A percentile compares a stretch with the other conserved stretches of the same genome.
Conservation (phyloP, 1,139 yeast species). For the Geotrichum reessii region DNA sequence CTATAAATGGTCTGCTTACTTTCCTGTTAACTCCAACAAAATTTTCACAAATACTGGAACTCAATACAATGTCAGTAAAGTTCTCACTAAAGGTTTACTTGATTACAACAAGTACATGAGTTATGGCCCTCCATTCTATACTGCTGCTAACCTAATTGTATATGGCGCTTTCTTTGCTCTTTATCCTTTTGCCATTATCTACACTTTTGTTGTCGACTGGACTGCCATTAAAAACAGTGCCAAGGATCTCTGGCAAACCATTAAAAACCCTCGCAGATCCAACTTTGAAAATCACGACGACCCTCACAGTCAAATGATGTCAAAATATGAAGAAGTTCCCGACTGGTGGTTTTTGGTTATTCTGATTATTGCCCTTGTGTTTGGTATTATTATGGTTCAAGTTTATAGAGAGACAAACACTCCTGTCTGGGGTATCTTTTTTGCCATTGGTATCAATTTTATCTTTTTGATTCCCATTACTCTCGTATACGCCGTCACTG, state of each 20-base stretch:
- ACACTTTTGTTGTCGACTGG: slow-evolving; percentile 26
- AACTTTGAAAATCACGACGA: slow-evolving; percentile 28
- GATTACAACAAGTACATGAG: slow-evolving; percentile 31
- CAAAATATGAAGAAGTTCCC: slow-evolving; percentile 54
- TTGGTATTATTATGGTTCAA: slow-evolving; percentile 46
- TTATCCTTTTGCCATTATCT: slow-evolving; percentile 29
- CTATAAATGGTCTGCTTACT: slow-evolving; percentile 46
- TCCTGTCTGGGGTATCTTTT: slow-evolving; percentile 52
- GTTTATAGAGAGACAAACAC: slow-evolving; percentile 39
- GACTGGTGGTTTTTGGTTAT: slow-evolving; percentile 51
- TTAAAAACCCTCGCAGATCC: slow-evolving; percentile 35
- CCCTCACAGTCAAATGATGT: slow-evolving; percentile 40
- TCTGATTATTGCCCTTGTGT: slow-evolving; percentile 41
- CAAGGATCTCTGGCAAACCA: slow-evolving; percentile 25
- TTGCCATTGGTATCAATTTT: slow-evolving; percentile 51
- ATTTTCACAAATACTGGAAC: slow-evolving; percentile 48
- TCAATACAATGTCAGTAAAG: slow-evolving; percentile 40
- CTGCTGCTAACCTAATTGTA: slow-evolving; percentile 40
- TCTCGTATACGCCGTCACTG: slow-evolving; percentile 47
- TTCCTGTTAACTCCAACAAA: slow-evolving; percentile 51
- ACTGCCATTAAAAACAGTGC: slow-evolving; percentile 20
- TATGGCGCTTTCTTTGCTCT: slow-evolving; percentile 34
- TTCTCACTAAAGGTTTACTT: slow-evolving; percentile 41
- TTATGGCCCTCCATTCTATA: slow-evolving; percentile 46
- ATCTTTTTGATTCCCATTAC: slow-evolving; percentile 50